Evolutionary conservation across 768 basidiomycete genomes (phyloP), one percentile per base, ranked within the genome.

Genomic region (Zangia roseola): DNA sequence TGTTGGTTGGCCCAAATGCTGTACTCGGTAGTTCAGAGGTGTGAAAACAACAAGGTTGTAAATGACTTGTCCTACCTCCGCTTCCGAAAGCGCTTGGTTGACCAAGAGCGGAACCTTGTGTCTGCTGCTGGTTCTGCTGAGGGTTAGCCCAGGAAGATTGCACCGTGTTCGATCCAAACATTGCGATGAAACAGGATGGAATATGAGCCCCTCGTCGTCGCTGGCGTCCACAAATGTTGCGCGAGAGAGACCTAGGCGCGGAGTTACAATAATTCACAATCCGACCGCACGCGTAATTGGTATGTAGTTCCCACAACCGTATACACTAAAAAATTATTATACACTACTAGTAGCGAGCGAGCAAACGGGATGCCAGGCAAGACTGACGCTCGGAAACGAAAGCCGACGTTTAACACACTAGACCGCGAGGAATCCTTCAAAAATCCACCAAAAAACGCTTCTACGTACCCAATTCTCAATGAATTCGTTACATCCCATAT

Each of bases 401-500:
- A 50, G 39, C 76, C 78, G 14, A 88, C 87, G 0, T 97, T 95
- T 66, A 79, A 85, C 63, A 95, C 94, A 5, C 77, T 94, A 43
- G 75, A 74, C 24, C 80, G 94, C 47, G 93, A 97, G 72, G 72
- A 81, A 7, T 67, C 76, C 5, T 97, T 97, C 71, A 78, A 80
- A 67, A 75, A 83, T 49, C 97, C 95, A 0, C 77, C 87, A 23
- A 75, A 77, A 56, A 70, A 80, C 35, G 81, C 80, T 19, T 79
- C 88, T 20, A 82, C 84, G 12, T 82, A 90, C 55, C 82, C 83
- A 17, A 88, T 89, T 45, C 76, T 98, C 52, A 91, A 97, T 58
- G 91, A 95, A 69, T 91, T 97, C 60, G 92, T 97, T 45, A 74
- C 82, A 20, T 95, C 97, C 6, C 94, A 97, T 65, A 82, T 98